phyloP scores from a whole-genome alignment of 2,329 filamentous ascomycete genomes.

The Peltaster fructicola region DNA sequence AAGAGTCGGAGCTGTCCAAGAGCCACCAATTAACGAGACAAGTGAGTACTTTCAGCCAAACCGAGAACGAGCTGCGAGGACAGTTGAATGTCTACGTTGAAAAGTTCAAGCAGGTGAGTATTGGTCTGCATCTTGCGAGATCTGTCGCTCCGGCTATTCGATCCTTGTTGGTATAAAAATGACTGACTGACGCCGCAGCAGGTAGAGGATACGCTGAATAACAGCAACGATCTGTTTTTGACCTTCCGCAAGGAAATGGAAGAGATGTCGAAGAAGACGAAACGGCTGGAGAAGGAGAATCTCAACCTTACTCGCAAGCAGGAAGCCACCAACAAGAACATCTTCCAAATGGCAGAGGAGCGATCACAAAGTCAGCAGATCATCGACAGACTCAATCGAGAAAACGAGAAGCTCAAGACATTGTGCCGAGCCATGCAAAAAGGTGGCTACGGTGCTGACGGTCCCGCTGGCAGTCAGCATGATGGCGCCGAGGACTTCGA shows the following conservation, averaged over 20 bases:
- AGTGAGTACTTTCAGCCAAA: slow-evolving; percentile 89
- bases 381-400: slow-evolving; percentile 62
- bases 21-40: slow-evolving; percentile 76
- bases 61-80: slow-evolving; percentile 79
- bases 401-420: slow-evolving; percentile 80
- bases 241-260: slow-evolving; percentile 99
- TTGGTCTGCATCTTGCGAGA: neutral
- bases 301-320: slow-evolving; percentile 80
- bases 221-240: slow-evolving; percentile 91
- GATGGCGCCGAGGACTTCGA: slow-evolving; percentile 12
- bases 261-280: slow-evolving; percentile 98
- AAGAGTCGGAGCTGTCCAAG: slow-evolving; percentile 63
- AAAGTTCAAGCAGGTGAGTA: slow-evolving; percentile 90
- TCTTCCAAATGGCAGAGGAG: slow-evolving; percentile 93
- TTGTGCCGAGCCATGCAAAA: slow-evolving; percentile 95
- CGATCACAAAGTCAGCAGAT: slow-evolving; percentile 58
- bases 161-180: no score
- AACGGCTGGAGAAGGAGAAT: slow-evolving; percentile 91
- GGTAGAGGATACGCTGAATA: slow-evolving; percentile 97
- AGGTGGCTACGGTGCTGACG: slow-evolving; percentile 52
- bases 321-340: slow-evolving; percentile 83
- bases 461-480: slow-evolving; percentile 2
- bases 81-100: slow-evolving; percentile 98
- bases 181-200: slow-evolving; percentile 36
- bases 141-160: no score